Percentiles rank a stretch among this genome's conserved stretches.
Conservation (phyloP, 2,329 filamentous ascomycete genomes). For the Beauveria brongniartii region DNA sequence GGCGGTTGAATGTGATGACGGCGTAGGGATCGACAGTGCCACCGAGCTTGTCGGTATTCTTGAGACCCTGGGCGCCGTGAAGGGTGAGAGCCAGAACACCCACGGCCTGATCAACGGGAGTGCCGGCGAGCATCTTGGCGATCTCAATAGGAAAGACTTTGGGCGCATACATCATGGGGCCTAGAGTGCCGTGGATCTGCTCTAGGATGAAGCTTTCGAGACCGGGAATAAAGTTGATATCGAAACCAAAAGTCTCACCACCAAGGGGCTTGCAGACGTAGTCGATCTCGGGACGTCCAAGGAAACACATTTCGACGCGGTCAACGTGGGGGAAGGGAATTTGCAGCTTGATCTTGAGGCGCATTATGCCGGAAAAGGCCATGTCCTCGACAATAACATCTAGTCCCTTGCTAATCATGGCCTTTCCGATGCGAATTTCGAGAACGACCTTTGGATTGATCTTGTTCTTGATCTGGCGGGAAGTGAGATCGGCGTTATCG, state of each 20-base stretch:
- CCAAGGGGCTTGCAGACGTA: constrained; percentile 97
- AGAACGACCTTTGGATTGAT: constrained; percentile 95
- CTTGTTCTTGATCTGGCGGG: constrained; percentile 85
- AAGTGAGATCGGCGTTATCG: constrained; percentile 84
- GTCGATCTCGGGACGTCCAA: constrained; percentile 82
- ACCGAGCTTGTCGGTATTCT: constrained; percentile 90
- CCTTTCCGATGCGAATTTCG: constrained; percentile 90
- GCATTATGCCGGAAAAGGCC: constrained; percentile 91
- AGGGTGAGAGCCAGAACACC: constrained; percentile 88
- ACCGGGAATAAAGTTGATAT: constrained; percentile 98
- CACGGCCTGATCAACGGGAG: constrained; percentile 88
- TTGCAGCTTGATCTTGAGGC: constrained; percentile 95
- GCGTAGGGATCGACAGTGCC: constrained; percentile 89
- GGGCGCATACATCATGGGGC: constrained; percentile 95
- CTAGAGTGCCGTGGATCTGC: constrained; percentile 87
- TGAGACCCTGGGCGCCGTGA: constrained; percentile 83
- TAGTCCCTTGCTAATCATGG: constrained; percentile 91
- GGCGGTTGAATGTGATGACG: constrained; percentile 74
- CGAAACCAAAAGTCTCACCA: constrained; percentile 90
- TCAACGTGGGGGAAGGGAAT: constrained; percentile 94
- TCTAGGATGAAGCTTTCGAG: constrained; percentile 91
- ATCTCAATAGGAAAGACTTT: constrained; percentile 98
- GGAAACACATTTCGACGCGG: constrained; percentile 88
- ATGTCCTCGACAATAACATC: constrained; percentile 98
- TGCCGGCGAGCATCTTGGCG: constrained; percentile 94